A percentile compares a stretch with the other conserved stretches of the same genome.
phyloP scores from a whole-genome alignment of 345 rosid species.

The Chamaenerion angustifolium region DNA sequence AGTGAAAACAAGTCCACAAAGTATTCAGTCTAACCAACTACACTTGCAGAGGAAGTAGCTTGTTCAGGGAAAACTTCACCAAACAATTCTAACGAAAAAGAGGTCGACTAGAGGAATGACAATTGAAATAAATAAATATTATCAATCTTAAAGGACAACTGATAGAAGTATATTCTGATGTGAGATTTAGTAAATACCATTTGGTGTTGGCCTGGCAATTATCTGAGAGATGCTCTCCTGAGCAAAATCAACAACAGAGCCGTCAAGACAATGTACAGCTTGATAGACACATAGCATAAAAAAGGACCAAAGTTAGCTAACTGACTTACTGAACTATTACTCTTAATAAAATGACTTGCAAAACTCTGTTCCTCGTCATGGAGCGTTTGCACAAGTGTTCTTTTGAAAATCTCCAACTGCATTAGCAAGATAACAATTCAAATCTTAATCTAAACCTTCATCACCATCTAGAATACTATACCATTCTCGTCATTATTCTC shows the following conservation, averaged over 20 bases:
- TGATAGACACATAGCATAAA: neutral
- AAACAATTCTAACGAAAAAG: no score
- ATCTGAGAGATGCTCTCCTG: slow-evolving; percentile 45
- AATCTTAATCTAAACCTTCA: no score
- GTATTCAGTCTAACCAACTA: no score
- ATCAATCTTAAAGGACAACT: no score
- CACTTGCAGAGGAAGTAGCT: no score
- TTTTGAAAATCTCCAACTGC: slow-evolving; percentile 84
- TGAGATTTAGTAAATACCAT: slow-evolving; percentile 18
- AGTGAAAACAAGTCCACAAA: no score
- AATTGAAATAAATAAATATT: no score
- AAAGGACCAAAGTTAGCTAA: neutral
- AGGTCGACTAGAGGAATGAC: no score
- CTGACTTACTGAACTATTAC: neutral
- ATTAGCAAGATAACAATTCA: neutral
- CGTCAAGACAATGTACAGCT: slow-evolving; percentile 3
- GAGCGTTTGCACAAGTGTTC: slow-evolving; percentile 76
- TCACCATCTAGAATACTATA: no score
- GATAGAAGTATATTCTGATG: neutral
- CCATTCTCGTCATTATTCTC: no score
- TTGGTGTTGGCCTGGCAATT: slow-evolving; percentile 67
- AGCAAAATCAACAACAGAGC: slow-evolving; percentile 10
- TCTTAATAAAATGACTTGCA: slow-evolving; percentile 13
- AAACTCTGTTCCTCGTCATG: slow-evolving; percentile 63
- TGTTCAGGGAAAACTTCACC: no score